Conservation (phyloP, 1,284 basidiomycete species). For the Apiotrichum porosum region DNA sequence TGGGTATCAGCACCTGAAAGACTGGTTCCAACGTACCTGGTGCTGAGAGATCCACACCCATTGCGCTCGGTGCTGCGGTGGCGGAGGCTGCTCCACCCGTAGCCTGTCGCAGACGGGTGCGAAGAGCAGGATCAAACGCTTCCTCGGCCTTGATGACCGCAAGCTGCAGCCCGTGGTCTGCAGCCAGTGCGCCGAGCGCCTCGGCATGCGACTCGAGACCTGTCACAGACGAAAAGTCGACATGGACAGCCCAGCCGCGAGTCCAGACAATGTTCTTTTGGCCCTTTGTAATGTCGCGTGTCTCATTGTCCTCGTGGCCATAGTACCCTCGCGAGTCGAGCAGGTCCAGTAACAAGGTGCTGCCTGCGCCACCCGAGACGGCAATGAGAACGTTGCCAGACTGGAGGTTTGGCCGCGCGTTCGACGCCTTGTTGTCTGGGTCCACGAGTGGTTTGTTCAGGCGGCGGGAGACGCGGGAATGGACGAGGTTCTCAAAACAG, state of each 20-base stretch:
- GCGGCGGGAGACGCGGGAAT: slow-evolving; percentile 21
- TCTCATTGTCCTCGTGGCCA: slow-evolving; percentile 16
- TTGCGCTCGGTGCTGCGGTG: too few species aligned
- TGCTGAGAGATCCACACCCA: slow-evolving; percentile 23
- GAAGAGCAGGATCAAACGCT: slow-evolving; percentile 30
- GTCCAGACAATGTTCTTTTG: slow-evolving; percentile 37
- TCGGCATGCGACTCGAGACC: slow-evolving; percentile 10
- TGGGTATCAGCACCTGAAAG: slow-evolving; percentile 4
- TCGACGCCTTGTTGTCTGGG: neutral
- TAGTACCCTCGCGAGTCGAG: slow-evolving; percentile 27
- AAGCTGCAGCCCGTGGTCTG: slow-evolving; percentile 23
- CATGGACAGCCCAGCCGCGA: slow-evolving; percentile 38
- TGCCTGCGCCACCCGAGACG: slow-evolving; percentile 42
- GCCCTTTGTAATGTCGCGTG: slow-evolving; percentile 29
- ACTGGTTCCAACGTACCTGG: slow-evolving; percentile 18
- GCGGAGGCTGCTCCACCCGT: neutral
- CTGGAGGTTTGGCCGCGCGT: slow-evolving; percentile 25
- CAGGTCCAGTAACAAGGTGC: slow-evolving; percentile 36
- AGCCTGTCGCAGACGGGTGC: slow-evolving; percentile 3
- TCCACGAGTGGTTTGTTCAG: slow-evolving; percentile 31
- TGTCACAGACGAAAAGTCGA: slow-evolving; percentile 35
- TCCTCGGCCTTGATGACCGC: slow-evolving; percentile 39
- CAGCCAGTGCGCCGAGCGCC: slow-evolving; percentile 20
- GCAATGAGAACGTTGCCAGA: slow-evolving; percentile 28
- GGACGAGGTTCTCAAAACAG: slow-evolving; percentile 32